Percentiles rank a stretch among this genome's conserved stretches.
Evolutionary conservation across 2,329 filamentous ascomycete species (phyloP).

Genomic region (Ophiostoma sp.): DNA sequence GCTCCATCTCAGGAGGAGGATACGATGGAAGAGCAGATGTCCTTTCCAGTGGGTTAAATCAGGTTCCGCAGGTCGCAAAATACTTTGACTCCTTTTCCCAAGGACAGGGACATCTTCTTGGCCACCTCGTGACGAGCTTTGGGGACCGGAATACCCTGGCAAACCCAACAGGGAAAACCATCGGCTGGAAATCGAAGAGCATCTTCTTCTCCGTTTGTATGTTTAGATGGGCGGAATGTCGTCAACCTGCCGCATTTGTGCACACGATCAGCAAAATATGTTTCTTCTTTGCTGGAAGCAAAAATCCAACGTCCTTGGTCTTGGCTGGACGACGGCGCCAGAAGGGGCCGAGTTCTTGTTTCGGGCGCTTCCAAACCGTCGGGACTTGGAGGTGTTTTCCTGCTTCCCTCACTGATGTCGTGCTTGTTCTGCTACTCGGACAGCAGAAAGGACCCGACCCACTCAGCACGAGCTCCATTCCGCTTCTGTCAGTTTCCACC

Average conservation of each 20-base stretch:
- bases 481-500: background rate
- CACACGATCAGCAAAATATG: background rate
- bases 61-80: background rate
- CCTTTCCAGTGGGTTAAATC: background rate
- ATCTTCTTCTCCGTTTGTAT: too few species aligned
- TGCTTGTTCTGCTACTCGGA: background rate
- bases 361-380: constrained; percentile 23
- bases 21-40: background rate
- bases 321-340: background rate
- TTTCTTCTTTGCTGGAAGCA: background rate
- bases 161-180: too few species aligned
- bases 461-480: constrained; percentile 9
- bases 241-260: background rate
- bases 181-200: background rate
- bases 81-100: background rate
- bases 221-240: background rate
- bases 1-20: background rate
- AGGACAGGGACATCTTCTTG: background rate
- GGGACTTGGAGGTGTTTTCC: constrained; percentile 5
- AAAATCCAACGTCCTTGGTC: background rate
- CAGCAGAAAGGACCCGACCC: background rate
- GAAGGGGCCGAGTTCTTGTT: background rate
- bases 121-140: background rate
- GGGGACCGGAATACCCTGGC: too few species aligned
- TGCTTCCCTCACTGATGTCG: background rate